Conservation (phyloP, 495 filamentous ascomycete species). For the Margaritispora aquatica region DNA sequence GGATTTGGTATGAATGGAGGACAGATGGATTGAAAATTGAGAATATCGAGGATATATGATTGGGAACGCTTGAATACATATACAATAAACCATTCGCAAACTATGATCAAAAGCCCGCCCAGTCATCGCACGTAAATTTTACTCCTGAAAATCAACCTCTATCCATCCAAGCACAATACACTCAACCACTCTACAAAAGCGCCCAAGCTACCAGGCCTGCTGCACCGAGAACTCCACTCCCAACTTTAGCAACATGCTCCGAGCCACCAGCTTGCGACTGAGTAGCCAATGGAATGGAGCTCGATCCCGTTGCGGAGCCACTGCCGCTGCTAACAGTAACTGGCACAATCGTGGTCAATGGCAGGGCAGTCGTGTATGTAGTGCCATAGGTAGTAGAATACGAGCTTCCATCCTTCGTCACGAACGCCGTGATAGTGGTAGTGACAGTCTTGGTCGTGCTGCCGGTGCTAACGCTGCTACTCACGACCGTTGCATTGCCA, state of each 20-base stretch:
- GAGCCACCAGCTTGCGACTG: background rate
- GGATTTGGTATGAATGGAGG: too few species aligned
- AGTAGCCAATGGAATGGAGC: background rate
- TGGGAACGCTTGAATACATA: too few species aligned
- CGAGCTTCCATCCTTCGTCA: background rate
- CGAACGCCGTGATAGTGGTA: background rate
- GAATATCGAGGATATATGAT: too few species aligned
- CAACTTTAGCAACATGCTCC: background rate
- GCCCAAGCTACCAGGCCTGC: background rate
- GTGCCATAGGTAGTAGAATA: slow-evolving; percentile 11
- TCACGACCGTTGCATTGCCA: too few species aligned
- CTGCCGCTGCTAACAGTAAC: background rate
- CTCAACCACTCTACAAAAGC: background rate
- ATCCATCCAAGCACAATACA: too few species aligned
- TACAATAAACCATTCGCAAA: too few species aligned
- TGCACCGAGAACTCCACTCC: background rate
- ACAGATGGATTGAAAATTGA: too few species aligned
- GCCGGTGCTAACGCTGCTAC: background rate
- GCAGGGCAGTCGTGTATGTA: slow-evolving; percentile 1
- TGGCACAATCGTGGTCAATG: background rate
- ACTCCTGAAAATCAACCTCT: too few species aligned
- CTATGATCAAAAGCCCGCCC: too few species aligned
- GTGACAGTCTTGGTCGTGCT: slow-evolving; percentile 2
- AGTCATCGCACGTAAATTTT: too few species aligned
- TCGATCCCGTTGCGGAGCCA: background rate